Evolutionary conservation across 2,329 filamentous ascomycete genomes (phyloP).

Genomic region (Furcasterigmium sp.): DNA sequence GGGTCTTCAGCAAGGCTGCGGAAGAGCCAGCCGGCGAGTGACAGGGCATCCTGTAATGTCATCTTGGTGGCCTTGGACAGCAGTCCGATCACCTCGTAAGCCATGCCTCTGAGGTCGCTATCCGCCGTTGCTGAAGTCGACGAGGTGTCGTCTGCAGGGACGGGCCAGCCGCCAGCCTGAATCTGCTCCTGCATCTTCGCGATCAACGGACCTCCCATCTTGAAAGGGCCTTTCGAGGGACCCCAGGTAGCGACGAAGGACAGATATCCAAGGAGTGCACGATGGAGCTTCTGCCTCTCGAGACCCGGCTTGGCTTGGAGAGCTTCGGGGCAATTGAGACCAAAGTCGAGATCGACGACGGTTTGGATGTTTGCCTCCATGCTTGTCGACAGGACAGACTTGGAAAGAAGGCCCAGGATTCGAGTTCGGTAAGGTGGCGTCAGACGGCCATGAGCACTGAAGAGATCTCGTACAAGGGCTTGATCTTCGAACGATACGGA

Average conservation of each 20-base stretch:
- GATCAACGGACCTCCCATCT: conserved; percentile 65
- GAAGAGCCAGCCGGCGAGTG: conserved; percentile 71
- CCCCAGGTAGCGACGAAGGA: conserved; percentile 81
- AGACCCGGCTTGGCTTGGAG: conserved; percentile 48
- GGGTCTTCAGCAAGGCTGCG: conserved; percentile 75
- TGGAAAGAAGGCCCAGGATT: conserved; percentile 70
- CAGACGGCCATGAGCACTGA: conserved; percentile 66
- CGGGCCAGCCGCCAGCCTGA: conserved; percentile 77
- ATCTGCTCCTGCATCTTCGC: conserved; percentile 68
- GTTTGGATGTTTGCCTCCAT: conserved; percentile 63
- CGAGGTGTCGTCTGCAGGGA: conserved; percentile 36
- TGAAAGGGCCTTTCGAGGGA: conserved; percentile 49
- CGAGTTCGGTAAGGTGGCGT: conserved; percentile 71
- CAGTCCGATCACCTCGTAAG: conserved; percentile 87
- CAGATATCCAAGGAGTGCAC: conserved; percentile 78
- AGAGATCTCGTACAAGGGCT: conserved; percentile 59
- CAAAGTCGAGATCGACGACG: conserved; percentile 63
- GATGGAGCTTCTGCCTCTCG: conserved; percentile 74
- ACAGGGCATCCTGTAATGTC: conserved; percentile 45
- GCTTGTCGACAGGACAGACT: conserved; percentile 67
- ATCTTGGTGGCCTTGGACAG: conserved; percentile 62
- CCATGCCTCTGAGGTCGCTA: conserved; percentile 66
- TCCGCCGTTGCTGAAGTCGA: too few species aligned
- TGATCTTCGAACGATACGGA: conserved; percentile 68
- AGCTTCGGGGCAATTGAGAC: conserved; percentile 12